These are phyloP conservation scores for Xylariaceae sp. DNA, from an alignment of 2,329 filamentous ascomycete genomes.

Conservation along the genomic window DNA sequence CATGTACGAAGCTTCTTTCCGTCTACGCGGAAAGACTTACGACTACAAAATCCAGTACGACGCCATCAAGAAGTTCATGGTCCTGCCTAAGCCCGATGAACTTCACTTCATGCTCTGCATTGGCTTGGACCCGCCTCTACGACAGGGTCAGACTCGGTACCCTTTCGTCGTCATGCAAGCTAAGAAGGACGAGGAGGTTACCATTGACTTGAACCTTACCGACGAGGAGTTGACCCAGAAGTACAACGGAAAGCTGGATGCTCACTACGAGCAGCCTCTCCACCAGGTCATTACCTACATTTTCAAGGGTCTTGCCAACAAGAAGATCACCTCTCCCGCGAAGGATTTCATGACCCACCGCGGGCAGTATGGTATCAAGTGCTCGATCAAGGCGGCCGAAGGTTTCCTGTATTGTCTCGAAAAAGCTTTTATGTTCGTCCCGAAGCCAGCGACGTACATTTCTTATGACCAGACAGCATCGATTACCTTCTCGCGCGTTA, in stretches of 20 bases:
- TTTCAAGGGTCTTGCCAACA: constrained; percentile 88
- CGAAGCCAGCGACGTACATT: constrained; percentile 96
- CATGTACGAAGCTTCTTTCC: constrained; percentile 98
- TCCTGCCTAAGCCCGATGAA: constrained; percentile 97
- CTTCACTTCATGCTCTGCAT: constrained; percentile 92
- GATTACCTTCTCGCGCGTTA: constrained; percentile 92
- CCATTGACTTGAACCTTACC: constrained; percentile 92
- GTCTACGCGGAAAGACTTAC: constrained; percentile 96
- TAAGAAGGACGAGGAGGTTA: constrained; percentile 95
- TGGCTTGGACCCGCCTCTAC: constrained; percentile 86
- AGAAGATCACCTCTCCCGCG: constrained; percentile 89
- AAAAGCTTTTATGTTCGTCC: constrained; percentile 98
- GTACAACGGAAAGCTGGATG: constrained; percentile 83
- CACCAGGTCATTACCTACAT: constrained; percentile 93
- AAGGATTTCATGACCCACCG: constrained; percentile 95
- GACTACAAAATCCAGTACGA: constrained; percentile 99
- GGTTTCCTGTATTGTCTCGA: constrained; percentile 95
- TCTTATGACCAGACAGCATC: constrained; percentile 88
- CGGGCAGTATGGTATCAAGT: constrained; percentile 92
- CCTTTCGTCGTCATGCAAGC: constrained; percentile 99
- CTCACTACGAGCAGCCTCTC: constrained; percentile 89
- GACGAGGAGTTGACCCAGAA: constrained; percentile 77
- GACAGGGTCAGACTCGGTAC: constrained; percentile 95
- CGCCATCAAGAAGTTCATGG: constrained; percentile 97
- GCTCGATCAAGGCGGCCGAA: constrained; percentile 99